Base-by-base conservation (phyloP, 192 early-diverging fungal species). In the Mortierella antarctica region DNA sequence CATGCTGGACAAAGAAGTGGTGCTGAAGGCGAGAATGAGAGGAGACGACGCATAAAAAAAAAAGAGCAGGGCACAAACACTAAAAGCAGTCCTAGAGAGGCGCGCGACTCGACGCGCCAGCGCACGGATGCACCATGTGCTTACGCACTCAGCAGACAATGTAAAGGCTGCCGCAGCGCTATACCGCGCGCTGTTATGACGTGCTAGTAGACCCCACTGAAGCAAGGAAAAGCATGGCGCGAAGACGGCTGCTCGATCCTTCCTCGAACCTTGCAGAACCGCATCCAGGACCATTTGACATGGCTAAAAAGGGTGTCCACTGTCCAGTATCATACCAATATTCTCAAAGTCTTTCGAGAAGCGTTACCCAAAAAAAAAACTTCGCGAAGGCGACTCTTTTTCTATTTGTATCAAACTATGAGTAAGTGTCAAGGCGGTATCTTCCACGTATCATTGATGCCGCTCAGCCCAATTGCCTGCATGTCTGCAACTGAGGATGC, bases 1-100 rank as follows among this genome's bases (percentile, higher is more conserved):
- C 76, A 79, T 79, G 50, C 23, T 64, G 52, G 7, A 13, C 6
- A 44, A 6, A n/a, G 54, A 12, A 18, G 14, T 1, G 18, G 13
- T 17, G 51, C 20, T 23, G 57, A 54, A 15, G 51, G 21, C 11
- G 44, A 5, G 18, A 7, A 45, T 44, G 49, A 53, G 6, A 4
- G 17, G 42, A 18, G 39, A 15, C 23, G 47, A 17, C 31, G 17
- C 8, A 31, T 54, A 20, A 42, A 23, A 31, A 11, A 46, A 31
- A 52, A 23, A 65, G 7, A 52, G n/a, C n/a, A n/a, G 7, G 12
- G 6, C 14, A 39, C 7, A 54, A 65, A 31, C 31, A 31, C 31
- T 2, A 31, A 31, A 31, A 31, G 31, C 31, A 31, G 31, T 31
- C 31, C 3, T 31, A 31, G 31, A 31, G 3, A 31, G 1, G 31